phyloP scores from a whole-genome alignment of 1,284 basidiomycete genomes.

The Leucoagaricus sp. region DNA sequence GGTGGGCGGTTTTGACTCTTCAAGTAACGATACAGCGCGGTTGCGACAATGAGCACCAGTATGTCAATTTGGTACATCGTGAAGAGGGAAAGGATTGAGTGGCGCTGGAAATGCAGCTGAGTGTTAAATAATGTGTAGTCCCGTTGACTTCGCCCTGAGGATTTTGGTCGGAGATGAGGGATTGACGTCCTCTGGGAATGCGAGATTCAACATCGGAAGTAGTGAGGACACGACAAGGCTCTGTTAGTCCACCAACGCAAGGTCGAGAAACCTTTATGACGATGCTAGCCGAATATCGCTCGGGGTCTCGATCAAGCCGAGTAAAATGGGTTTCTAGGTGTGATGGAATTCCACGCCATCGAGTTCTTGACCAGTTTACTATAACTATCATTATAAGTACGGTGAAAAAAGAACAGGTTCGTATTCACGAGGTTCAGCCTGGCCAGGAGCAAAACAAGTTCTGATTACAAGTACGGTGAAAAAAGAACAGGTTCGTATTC shows the following conservation, averaged over 20 bases:
- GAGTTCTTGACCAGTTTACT: too few species aligned
- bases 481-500: too few species aligned
- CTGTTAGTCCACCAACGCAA: background rate
- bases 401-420: too few species aligned
- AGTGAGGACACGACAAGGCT: background rate
- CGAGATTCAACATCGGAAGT: background rate
- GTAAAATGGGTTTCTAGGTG: too few species aligned
- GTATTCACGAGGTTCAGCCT: too few species aligned
- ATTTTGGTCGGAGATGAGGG: background rate
- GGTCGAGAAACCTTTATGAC: background rate
- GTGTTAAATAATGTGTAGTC: background rate
- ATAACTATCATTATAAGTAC: too few species aligned
- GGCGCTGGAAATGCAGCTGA: background rate
- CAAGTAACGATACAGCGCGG: background rate
- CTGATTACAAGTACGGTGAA: too few species aligned
- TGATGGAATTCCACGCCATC: too few species aligned
- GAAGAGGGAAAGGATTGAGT: background rate
- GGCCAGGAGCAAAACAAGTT: too few species aligned
- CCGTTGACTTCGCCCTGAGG: background rate
- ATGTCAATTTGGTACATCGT: conserved; percentile 4
- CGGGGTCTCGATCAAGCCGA: background rate
- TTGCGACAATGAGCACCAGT: background rate
- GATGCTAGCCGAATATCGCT: background rate
- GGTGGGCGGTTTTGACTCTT: background rate
- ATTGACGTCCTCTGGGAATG: background rate